Percentiles rank a stretch among this genome's conserved stretches.
Conservation (phyloP, 208 protist genomes). For the Crithidia thermophila region DNA sequence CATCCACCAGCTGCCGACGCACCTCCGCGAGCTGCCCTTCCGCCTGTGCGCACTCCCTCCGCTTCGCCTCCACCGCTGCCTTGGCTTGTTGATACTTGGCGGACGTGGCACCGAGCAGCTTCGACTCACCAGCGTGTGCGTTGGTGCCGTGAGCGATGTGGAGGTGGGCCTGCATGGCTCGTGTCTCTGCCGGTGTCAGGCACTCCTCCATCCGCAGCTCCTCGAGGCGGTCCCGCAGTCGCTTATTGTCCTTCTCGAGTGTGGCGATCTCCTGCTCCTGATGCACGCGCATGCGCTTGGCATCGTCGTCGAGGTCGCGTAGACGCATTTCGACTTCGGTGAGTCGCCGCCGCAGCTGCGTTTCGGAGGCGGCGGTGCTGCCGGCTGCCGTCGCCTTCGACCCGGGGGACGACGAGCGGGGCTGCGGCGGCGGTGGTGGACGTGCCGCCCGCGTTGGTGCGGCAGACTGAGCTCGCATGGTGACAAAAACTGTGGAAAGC, state of each 20-base stretch:
- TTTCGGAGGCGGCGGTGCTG: constrained; percentile 25
- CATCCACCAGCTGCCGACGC: constrained; percentile 34
- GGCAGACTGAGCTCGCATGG: no score
- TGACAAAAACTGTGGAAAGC: no score
- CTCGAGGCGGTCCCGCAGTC: constrained; percentile 51
- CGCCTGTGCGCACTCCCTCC: constrained; percentile 46
- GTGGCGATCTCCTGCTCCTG: constrained; percentile 76
- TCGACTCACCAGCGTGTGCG: constrained; percentile 29
- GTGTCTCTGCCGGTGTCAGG: constrained; percentile 39
- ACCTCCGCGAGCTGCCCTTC: constrained; percentile 43
- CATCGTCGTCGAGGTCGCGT: constrained; percentile 78
- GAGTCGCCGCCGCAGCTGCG: constrained; percentile 56
- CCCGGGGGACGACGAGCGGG: no score
- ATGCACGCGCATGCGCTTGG: constrained; percentile 46
- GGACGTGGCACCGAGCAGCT: constrained; percentile 54
- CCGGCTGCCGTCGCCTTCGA: no score
- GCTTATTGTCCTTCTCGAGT: constrained; percentile 55
- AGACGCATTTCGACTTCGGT: constrained; percentile 68
- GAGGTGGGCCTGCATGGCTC: constrained; percentile 2
- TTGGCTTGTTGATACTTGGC: constrained; percentile 53
- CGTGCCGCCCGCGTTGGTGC: background rate
- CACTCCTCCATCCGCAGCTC: constrained; percentile 78
- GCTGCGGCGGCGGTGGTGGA: background rate
- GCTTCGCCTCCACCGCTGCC: constrained; percentile 42
- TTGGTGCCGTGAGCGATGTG: background rate